Evolutionary conservation across 257 asterid genomes (phyloP).

Genomic region (Osmanthus fragrans): DNA sequence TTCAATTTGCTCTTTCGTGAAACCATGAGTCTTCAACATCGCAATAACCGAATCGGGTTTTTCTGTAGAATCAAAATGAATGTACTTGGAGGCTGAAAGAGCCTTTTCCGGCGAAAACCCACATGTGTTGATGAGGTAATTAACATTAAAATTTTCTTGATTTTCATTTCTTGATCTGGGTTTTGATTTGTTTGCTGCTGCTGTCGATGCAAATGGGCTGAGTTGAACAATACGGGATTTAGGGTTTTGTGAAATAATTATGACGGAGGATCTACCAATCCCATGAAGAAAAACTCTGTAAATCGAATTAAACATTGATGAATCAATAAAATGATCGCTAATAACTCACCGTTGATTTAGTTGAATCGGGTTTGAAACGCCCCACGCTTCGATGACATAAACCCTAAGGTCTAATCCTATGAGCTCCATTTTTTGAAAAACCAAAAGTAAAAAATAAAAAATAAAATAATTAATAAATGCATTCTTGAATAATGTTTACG

Average conservation of each 20-base stretch:
- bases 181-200: not conserved
- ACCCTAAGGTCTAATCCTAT: not conserved
- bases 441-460: no score
- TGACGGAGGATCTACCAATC: not conserved
- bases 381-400: not conserved
- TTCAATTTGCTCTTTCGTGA: constrained; percentile 28
- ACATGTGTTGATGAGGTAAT: constrained; percentile 23
- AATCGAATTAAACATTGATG: constrained; percentile 16
- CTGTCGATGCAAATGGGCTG: constrained; percentile 7
- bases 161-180: not conserved
- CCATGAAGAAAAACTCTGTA: constrained; percentile 7
- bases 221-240: constrained; percentile 1
- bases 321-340: not conserved
- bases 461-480: no score
- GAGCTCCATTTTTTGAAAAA: no score
- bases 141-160: constrained; percentile 7
- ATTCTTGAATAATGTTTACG: no score
- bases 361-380: not conserved
- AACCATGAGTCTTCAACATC: constrained; percentile 27
- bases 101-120: constrained; percentile 33
- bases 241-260: not conserved
- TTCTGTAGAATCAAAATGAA: constrained; percentile 20
- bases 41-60: constrained; percentile 29
- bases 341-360: not conserved
- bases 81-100: constrained; percentile 21